Conservation (phyloP, 2,329 filamentous ascomycete genomes). For the Nemania sp. region DNA sequence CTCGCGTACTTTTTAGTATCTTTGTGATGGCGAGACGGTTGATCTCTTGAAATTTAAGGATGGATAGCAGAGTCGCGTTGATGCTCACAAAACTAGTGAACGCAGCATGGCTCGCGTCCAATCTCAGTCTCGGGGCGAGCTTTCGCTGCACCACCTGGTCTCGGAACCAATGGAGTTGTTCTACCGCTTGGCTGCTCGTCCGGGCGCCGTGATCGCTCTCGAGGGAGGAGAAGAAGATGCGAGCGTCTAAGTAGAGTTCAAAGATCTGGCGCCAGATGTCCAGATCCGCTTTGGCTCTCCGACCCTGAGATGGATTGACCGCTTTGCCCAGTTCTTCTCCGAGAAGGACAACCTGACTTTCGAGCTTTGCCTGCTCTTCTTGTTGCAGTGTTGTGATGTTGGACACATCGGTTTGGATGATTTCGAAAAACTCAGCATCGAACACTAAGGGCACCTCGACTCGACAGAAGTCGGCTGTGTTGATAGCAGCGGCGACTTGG, state of each 20-base stretch:
- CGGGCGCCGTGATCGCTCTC: slow-evolving; percentile 73
- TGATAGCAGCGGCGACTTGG: not conserved
- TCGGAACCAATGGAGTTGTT: slow-evolving; percentile 73
- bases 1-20: slow-evolving; percentile 76
- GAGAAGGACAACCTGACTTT: slow-evolving; percentile 64
- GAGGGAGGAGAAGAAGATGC: slow-evolving; percentile 80
- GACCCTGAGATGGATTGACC: slow-evolving; percentile 65
- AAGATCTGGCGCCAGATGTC: slow-evolving; percentile 81
- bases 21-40: slow-evolving; percentile 78
- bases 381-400: slow-evolving; percentile 70
- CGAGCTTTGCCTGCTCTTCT: slow-evolving; percentile 67
- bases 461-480: slow-evolving; percentile 36
- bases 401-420: slow-evolving; percentile 72
- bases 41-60: slow-evolving; percentile 82
- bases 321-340: slow-evolving; percentile 67
- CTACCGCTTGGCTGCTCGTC: slow-evolving; percentile 66
- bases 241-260: slow-evolving; percentile 77
- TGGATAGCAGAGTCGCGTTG: slow-evolving; percentile 77
- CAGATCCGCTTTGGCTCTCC: slow-evolving; percentile 66
- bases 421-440: slow-evolving; percentile 78
- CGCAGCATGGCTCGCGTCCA: slow-evolving; percentile 66
- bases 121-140: slow-evolving; percentile 65
- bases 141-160: slow-evolving; percentile 65
- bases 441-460: slow-evolving; percentile 79
- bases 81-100: slow-evolving; percentile 72